Evolutionary conservation across 2,329 filamentous ascomycete species (phyloP).

Genomic region (Aspergillus calidoustus): DNA sequence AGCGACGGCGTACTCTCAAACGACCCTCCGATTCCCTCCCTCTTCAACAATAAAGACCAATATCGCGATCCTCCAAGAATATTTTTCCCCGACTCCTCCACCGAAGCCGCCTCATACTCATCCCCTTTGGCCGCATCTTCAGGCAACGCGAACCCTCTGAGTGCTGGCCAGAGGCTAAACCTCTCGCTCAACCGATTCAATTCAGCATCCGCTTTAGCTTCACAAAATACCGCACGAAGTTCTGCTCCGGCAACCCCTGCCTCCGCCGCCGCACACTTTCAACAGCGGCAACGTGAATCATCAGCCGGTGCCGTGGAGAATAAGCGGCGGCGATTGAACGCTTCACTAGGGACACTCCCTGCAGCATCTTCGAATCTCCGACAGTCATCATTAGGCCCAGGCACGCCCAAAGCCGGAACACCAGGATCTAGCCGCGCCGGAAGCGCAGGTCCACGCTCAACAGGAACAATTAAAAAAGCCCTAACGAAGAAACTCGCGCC

Average conservation of each 20-base stretch:
- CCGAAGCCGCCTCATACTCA: slow-evolving; percentile 47
- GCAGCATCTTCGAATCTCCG: slow-evolving; percentile 60
- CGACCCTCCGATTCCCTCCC: slow-evolving; percentile 63
- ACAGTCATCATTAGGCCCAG: slow-evolving; percentile 65
- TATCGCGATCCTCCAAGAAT: slow-evolving; percentile 53
- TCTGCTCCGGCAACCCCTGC: slow-evolving; percentile 53
- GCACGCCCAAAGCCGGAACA: slow-evolving; percentile 66
- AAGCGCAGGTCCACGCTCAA: slow-evolving; percentile 59
- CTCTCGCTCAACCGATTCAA: slow-evolving; percentile 36
- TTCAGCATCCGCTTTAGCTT: slow-evolving; percentile 46
- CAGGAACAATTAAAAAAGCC: slow-evolving; percentile 49
- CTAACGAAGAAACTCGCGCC: slow-evolving; percentile 60
- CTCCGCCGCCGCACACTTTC: slow-evolving; percentile 44
- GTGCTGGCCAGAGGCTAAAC: slow-evolving; percentile 56
- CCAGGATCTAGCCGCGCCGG: slow-evolving; percentile 59
- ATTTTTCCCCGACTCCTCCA: slow-evolving; percentile 53
- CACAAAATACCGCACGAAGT: slow-evolving; percentile 41
- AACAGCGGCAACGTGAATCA: slow-evolving; percentile 58
- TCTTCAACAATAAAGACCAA: slow-evolving; percentile 56
- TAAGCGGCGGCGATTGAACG: slow-evolving; percentile 63
- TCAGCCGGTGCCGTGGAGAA: slow-evolving; percentile 59
- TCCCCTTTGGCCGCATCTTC: slow-evolving; percentile 60
- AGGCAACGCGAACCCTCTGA: slow-evolving; percentile 59
- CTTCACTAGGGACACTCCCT: slow-evolving; percentile 58
- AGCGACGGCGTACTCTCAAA: slow-evolving; percentile 63